phyloP scores from a whole-genome alignment of 2,329 filamentous ascomycete genomes.

The Fusarium newnesense region DNA sequence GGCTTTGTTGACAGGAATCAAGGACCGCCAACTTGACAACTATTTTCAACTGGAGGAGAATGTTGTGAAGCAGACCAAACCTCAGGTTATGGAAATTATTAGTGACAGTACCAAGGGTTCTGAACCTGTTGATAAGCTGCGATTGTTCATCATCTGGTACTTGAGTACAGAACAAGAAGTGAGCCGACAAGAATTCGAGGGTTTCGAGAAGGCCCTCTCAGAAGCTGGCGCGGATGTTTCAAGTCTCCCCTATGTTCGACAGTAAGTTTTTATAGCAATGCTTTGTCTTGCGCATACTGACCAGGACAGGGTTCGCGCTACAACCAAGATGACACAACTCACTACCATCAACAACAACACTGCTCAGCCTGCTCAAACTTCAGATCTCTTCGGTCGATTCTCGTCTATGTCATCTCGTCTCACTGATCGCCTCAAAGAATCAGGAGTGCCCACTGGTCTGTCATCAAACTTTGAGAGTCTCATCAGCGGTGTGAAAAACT shows the following conservation, averaged over 20 bases:
- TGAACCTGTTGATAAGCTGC: slow-evolving; percentile 86
- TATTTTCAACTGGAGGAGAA: slow-evolving; percentile 96
- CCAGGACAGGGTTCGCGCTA: slow-evolving; percentile 77
- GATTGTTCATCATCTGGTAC: slow-evolving; percentile 97
- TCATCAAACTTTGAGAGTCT: slow-evolving; percentile 90
- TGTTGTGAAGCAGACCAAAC: slow-evolving; percentile 89
- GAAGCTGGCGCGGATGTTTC: slow-evolving; percentile 79
- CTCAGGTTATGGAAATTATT: slow-evolving; percentile 87
- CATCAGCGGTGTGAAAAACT: slow-evolving; percentile 96
- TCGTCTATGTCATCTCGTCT: slow-evolving; percentile 90
- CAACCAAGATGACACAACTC: slow-evolving; percentile 98
- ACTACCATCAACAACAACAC: slow-evolving; percentile 86
- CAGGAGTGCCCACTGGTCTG: slow-evolving; percentile 75
- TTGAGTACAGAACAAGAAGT: slow-evolving; percentile 93
- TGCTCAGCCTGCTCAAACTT: slow-evolving; percentile 68
- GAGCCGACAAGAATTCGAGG: slow-evolving; percentile 81
- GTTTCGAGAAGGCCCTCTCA: slow-evolving; percentile 85
- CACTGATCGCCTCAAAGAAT: slow-evolving; percentile 93
- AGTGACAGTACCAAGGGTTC: slow-evolving; percentile 84
- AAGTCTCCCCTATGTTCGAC: slow-evolving; percentile 85
- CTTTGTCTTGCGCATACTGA: slow-evolving; percentile 37
- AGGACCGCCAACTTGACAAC: slow-evolving; percentile 93
- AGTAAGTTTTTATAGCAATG: slow-evolving; percentile 61
- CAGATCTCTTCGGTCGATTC: slow-evolving; percentile 92
- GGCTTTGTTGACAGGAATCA: slow-evolving; percentile 80